A percentile compares a stretch with the other conserved stretches of the same genome.
These are phyloP conservation scores for Cercophora scortea DNA, from an alignment of 495 filamentous ascomycete species.

Conservation along the genomic window DNA sequence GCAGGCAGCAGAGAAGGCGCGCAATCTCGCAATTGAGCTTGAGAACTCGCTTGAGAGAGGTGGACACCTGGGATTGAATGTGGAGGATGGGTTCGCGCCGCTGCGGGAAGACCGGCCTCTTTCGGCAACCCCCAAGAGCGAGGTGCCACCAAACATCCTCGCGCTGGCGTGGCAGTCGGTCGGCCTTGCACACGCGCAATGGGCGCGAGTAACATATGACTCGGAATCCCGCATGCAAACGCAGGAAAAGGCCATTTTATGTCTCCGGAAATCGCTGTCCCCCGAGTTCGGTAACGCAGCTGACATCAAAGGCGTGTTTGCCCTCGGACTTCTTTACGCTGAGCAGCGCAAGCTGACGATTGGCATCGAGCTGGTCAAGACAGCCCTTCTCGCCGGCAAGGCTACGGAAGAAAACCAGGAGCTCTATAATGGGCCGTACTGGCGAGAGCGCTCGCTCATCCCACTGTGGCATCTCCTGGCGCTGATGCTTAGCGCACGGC, in stretches of 20 bases:
- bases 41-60: conserved; percentile 49
- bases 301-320: conserved; percentile 67
- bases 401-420: conserved; percentile 26
- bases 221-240: conserved; percentile 58
- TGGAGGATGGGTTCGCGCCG: conserved; percentile 24
- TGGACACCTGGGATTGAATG: conserved; percentile 15
- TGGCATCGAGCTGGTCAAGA: conserved; percentile 70
- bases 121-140: conserved; percentile 8
- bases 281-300: conserved; percentile 52
- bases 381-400: conserved; percentile 39
- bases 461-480: conserved; percentile 82
- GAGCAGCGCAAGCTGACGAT: conserved; percentile 69
- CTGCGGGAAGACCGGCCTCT: neutral
- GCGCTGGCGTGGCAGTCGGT: conserved; percentile 70
- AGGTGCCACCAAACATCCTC: conserved; percentile 45
- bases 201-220: conserved; percentile 73
- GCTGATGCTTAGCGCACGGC: conserved; percentile 73
- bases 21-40: conserved; percentile 55
- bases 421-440: conserved; percentile 31
- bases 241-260: conserved; percentile 64
- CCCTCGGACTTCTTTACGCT: conserved; percentile 68
- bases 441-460: conserved; percentile 50
- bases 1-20: conserved; percentile 69
- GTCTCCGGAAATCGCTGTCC: conserved; percentile 61
- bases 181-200: conserved; percentile 74